Evolutionary conservation across 305 asterid species (phyloP).

Genomic region (Rubia occidens): DNA sequence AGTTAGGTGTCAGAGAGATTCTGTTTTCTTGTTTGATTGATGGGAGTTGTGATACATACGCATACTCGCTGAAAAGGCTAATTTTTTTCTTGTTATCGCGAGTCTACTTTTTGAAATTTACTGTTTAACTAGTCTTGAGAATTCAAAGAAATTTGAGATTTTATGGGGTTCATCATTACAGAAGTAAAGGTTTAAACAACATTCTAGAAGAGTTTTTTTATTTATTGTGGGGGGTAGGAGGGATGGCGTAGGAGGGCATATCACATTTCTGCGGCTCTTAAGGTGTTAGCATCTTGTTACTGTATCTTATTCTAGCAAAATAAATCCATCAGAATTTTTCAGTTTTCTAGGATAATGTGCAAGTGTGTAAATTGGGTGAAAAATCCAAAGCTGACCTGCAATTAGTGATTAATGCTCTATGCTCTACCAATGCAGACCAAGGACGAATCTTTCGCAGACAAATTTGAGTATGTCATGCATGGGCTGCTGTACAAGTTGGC

Average conservation of each 20-base stretch:
- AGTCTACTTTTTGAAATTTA: too few species aligned
- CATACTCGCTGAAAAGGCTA: background rate
- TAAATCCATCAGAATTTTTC: background rate
- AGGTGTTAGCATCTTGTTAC: background rate
- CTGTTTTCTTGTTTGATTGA: background rate
- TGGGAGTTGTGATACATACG: background rate
- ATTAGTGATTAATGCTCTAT: background rate
- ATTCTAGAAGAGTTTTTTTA: background rate
- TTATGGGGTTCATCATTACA: background rate
- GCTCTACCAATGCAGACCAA: constrained; percentile 35
- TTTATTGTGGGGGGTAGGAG: too few species aligned
- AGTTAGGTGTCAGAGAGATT: too few species aligned
- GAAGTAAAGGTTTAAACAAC: background rate
- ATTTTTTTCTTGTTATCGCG: too few species aligned
- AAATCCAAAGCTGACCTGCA: background rate
- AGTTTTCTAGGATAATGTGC: background rate
- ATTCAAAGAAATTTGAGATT: too few species aligned
- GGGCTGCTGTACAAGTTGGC: constrained; percentile 77
- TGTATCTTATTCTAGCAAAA: background rate
- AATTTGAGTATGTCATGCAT: constrained; percentile 86
- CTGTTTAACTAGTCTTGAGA: too few species aligned
- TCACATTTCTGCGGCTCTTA: background rate
- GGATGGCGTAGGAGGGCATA: background rate
- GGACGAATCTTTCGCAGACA: constrained; percentile 71
- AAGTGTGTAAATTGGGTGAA: background rate